These are phyloP conservation scores for Lagenaria siceraria DNA, from an alignment of 306 rosid genomes.

Conservation along the genomic window DNA sequence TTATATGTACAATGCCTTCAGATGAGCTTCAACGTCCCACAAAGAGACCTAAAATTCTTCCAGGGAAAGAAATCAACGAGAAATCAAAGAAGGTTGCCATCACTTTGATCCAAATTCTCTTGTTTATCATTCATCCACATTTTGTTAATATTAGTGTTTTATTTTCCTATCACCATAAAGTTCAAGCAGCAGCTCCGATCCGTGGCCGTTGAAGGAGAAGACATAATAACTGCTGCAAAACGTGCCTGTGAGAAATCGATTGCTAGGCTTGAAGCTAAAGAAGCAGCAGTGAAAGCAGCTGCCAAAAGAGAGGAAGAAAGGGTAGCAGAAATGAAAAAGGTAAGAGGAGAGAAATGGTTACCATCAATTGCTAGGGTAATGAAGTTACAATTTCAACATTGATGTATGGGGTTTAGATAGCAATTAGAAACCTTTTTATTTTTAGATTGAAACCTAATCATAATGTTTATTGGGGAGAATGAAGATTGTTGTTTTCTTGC, in stretches of 20 bases:
- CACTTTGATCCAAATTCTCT: not conserved
- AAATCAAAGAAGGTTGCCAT: conserved; percentile 72
- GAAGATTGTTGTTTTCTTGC: not conserved
- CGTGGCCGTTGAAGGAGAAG: conserved; percentile 50
- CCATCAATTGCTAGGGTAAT: conserved; percentile 70
- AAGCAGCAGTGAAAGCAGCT: conserved; percentile 48
- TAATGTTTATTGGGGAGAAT: not conserved
- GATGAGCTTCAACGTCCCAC: conserved; percentile 48
- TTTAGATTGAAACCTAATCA: too few species aligned
- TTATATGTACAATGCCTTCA: conserved; percentile 23
- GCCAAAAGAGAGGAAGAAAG: conserved; percentile 72
- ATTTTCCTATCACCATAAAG: conserved; percentile 28
- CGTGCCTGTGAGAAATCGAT: conserved; percentile 37
- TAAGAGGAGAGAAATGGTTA: conserved; percentile 89
- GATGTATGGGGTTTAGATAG: not conserved
- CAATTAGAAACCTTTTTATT: not conserved
- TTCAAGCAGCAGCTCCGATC: conserved; percentile 38
- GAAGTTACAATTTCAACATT: conserved; percentile 17
- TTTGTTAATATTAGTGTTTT: not conserved
- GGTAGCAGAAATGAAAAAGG: conserved; percentile 54
- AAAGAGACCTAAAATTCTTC: conserved; percentile 65
- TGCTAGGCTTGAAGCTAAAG: conserved; percentile 57
- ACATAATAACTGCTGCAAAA: conserved; percentile 46
- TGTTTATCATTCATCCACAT: not conserved
- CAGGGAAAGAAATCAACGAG: conserved; percentile 61